Evolutionary conservation across 2,329 filamentous ascomycete species (phyloP), one percentile per base, ranked within the genome.

Genomic region (Fusarium secorum): DNA sequence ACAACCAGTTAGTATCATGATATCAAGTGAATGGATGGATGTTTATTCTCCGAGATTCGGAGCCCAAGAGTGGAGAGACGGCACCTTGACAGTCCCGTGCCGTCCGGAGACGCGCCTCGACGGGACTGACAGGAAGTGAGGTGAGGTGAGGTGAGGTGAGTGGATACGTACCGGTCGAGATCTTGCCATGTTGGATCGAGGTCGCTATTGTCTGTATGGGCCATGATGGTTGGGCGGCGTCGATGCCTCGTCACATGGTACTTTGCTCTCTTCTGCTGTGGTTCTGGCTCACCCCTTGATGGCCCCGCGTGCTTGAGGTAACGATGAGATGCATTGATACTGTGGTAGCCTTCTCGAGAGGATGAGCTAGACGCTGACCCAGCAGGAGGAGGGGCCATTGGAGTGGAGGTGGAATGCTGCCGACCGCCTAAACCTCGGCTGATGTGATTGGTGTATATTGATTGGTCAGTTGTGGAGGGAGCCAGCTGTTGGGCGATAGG

Each of bases 111-210:
- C 52, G 48, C 53, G 44, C 61, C 44, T 42, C 26, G 36, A 54
- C 22, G 41, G 62, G 41, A 24, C 36, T 13, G 26, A 70, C 11
- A 24, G 51, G 62, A 60, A n/a, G 38, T 38, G 26, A 70, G n/a
- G 45, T 22, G 44, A 45, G 13, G 17, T 20, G 42, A 30, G 26
- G 63, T 39, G 54, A 45, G 48, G 41, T 18, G 5, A 17, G n/a
- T 64, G 53, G 66, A 61, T 64, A 85, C 89, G 77, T 87, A 93
- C 91, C 90, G 91, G 83, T 93, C 89, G 77, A 93, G 86, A 80
- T 93, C 87, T 78, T 93, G 89, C 91, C 91, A 94, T 85, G 89
- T 84, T 84, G 86, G 86, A 83, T 90, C 89, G 70, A 82, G 65
- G 56, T 80, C 80, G 60, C 73, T 76, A 55, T 74, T 76, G 54